These are phyloP conservation scores for Pilobolus umbonatus DNA, from an alignment of 192 early-diverging fungal species.

Conservation along the genomic window DNA sequence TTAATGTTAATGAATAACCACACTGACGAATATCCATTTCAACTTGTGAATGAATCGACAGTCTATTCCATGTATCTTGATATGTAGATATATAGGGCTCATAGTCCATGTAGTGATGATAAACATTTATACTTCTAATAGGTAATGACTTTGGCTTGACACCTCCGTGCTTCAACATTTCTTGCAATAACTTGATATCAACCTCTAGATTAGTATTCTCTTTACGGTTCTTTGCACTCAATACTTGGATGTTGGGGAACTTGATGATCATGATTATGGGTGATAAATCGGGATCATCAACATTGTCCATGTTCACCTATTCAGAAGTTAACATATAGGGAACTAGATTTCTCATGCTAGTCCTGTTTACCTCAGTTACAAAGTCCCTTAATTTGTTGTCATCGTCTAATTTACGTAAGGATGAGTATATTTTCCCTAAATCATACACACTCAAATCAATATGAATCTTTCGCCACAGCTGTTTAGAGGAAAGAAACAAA, in stretches of 20 bases:
- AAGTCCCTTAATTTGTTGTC: slow-evolving; percentile 32
- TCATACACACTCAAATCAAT: slow-evolving; percentile 32
- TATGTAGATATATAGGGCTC: slow-evolving; percentile 21
- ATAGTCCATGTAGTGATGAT: slow-evolving; percentile 42
- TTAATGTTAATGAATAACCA: slow-evolving; percentile 21
- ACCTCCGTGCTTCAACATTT: slow-evolving; percentile 32
- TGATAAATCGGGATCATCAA: slow-evolving; percentile 40
- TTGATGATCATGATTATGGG: slow-evolving; percentile 51
- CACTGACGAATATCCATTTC: slow-evolving; percentile 32
- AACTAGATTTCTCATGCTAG: not conserved
- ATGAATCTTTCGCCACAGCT: slow-evolving; percentile 36
- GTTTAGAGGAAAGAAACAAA: slow-evolving; percentile 35
- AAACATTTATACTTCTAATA: slow-evolving; percentile 34
- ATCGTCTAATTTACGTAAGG: slow-evolving; percentile 42
- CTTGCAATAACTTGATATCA: slow-evolving; percentile 39
- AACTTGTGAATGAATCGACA: slow-evolving; percentile 17
- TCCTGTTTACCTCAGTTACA: slow-evolving; percentile 36
- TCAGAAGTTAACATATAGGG: not conserved
- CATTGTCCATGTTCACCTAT: slow-evolving; percentile 46
- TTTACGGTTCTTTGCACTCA: slow-evolving; percentile 37
- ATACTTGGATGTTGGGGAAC: slow-evolving; percentile 36
- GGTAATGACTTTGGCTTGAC: slow-evolving; percentile 27
- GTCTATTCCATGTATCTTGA: slow-evolving; percentile 19
- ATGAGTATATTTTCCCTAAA: slow-evolving; percentile 39
- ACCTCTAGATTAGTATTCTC: slow-evolving; percentile 37